Evolutionary conservation across 225 moss, liverwort and hornwort genomes (phyloP).

Genomic region (Straminergon stramineum): DNA sequence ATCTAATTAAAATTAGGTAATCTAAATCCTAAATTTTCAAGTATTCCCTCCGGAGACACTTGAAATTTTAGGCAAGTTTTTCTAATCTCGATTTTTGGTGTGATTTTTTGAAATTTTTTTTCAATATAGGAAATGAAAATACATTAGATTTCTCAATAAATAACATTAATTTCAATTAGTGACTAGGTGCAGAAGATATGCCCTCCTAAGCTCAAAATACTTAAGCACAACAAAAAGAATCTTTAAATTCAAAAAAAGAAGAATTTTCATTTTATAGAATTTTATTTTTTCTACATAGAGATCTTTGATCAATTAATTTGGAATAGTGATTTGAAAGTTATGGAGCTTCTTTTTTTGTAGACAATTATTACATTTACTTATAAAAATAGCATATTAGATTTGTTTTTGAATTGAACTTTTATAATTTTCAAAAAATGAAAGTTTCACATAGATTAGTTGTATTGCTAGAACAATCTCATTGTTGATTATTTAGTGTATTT

Average conservation of each 20-base stretch:
- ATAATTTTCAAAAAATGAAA: background rate
- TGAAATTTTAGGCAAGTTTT: background rate
- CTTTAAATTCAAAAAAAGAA: too few relatives aligned
- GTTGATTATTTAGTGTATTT: background rate
- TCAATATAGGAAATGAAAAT: background rate
- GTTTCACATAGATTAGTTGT: background rate
- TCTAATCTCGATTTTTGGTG: background rate
- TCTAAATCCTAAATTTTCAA: background rate
- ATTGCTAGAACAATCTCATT: background rate
- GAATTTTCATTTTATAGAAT: fast-evolving
- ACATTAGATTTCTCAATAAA: background rate
- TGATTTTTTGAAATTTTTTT: background rate
- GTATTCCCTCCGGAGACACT: fast-evolving
- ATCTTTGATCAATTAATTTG: background rate
- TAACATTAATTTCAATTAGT: background rate
- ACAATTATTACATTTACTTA: background rate
- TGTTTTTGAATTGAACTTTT: background rate
- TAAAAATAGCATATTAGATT: background rate
- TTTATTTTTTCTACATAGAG: background rate
- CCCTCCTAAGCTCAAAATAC: background rate
- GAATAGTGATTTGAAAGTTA: background rate
- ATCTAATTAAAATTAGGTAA: background rate
- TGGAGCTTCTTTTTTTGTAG: background rate
- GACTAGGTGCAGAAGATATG: background rate
- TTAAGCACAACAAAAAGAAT: background rate